Evolutionary conservation across 306 rosid genomes (phyloP).

Genomic region (Albizia julibrissin): DNA sequence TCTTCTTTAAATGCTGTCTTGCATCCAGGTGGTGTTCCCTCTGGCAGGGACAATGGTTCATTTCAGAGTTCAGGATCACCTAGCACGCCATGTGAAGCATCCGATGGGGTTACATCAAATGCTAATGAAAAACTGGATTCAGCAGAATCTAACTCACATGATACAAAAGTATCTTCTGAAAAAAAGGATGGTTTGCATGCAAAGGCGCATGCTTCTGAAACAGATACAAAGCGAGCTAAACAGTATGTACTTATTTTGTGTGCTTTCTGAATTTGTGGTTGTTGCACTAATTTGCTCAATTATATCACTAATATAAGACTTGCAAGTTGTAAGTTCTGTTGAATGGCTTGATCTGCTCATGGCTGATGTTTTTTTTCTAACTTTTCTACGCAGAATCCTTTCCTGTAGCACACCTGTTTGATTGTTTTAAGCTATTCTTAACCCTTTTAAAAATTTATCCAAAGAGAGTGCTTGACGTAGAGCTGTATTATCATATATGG

Average conservation of each 20-base stretch:
- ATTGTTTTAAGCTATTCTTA: conserved; percentile 4
- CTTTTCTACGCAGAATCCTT: conserved; percentile 22
- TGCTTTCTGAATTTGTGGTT: conserved; percentile 29
- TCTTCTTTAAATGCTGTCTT: conserved; percentile 51
- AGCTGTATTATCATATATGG: conserved; percentile 2
- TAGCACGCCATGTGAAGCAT: conserved; percentile 63
- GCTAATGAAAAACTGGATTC: conserved; percentile 58
- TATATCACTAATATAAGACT: background rate
- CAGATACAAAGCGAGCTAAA: conserved; percentile 95
- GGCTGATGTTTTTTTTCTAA: conserved; percentile 8
- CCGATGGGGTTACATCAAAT: conserved; percentile 59
- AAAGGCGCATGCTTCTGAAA: conserved; percentile 67
- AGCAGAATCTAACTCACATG: conserved; percentile 63
- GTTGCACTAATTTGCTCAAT: conserved; percentile 23
- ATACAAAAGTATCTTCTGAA: conserved; percentile 59
- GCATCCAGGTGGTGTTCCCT: conserved; percentile 50
- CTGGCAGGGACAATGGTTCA: conserved; percentile 59
- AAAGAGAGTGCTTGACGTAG: background rate
- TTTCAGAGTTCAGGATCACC: conserved; percentile 67
- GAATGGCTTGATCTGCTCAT: conserved; percentile 27
- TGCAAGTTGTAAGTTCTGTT: conserved; percentile 28
- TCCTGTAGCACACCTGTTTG: conserved; percentile 14
- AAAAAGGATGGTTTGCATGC: conserved; percentile 67
- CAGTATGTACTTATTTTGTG: conserved; percentile 61
- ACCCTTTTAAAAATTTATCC: conserved; percentile 15